phyloP scores from a whole-genome alignment of 2,329 filamentous ascomycete genomes.

The Gnomoniopsis sp. region DNA sequence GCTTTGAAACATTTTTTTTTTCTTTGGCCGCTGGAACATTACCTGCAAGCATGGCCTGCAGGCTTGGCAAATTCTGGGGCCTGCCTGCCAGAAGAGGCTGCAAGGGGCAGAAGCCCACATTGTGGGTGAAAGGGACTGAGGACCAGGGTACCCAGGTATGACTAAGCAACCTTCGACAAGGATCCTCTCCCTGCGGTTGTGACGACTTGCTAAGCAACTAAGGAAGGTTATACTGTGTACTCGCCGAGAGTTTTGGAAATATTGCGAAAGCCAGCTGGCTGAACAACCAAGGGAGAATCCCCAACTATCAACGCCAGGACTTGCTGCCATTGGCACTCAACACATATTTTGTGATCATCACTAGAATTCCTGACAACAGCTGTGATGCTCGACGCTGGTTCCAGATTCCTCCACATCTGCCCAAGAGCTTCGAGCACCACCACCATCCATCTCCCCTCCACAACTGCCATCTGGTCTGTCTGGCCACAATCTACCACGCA shows the following conservation, averaged over 20 bases:
- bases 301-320: not conserved
- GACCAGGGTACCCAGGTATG: not conserved
- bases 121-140: not conserved
- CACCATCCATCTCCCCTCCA: not conserved
- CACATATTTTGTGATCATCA: not conserved
- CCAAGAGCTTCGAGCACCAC: not conserved
- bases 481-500: not conserved
- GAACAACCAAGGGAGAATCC: not conserved
- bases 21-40: not conserved
- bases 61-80: not conserved
- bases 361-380: not conserved
- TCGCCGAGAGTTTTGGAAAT: not conserved
- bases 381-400: constrained; percentile 3
- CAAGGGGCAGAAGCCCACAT: not conserved
- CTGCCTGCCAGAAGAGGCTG: not conserved
- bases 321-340: not conserved
- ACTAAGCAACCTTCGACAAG: not conserved
- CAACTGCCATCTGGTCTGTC: not conserved
- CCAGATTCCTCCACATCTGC: not conserved
- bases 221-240: not conserved
- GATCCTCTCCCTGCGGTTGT: not conserved
- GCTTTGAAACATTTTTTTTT: not conserved
- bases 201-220: too few relatives aligned
- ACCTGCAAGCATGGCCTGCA: not conserved
- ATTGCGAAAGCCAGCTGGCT: not conserved